Evolutionary conservation across 1,284 basidiomycete genomes (phyloP), one percentile per base, ranked within the genome.

Genomic region (Boletus mariae): DNA sequence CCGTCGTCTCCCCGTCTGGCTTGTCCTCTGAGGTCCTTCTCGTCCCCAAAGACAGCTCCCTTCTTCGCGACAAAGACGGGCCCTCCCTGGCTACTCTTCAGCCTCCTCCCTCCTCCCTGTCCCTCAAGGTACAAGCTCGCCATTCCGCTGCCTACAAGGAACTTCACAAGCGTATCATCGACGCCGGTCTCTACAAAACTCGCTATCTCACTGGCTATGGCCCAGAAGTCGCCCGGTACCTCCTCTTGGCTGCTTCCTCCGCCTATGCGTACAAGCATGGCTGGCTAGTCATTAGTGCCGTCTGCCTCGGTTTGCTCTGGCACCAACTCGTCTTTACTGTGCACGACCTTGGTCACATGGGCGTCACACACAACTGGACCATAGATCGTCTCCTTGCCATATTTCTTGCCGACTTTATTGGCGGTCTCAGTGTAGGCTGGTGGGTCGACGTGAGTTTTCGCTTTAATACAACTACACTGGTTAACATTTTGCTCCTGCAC

Each of bases 271-370:
- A 90, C 68, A 71, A 64, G 45, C 73, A 80, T 55, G 71, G 70
- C 68, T 94, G 83, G 82, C 78, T 79, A 73, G 78, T 88, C 41
- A 70, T 76, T 45, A 90, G 86, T 52, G 92, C 95, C 3, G 61
- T 90, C 41, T 89, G 81, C 61, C 83, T 98, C 7, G 97, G 96
- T 13, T 73, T 94, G 37, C 80, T 92, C 64, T 98, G 93, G 92
- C 96, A 99, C 68, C 97, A 99, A 70, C 77, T 98, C 55, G 87
- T 92, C 28, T 97, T 99, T 70, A 79, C 84, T 46, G 94, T 83
- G 20, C 97, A 99, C 71, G 97, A 99, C 72, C 83, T 97, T 10
- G 97, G 95, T 3, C 96, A 99, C 73, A 85, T 89, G 67, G 92
- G 93, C 47, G 87, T 99, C 56, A 96, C 94, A 0, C 94, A 96